Conservation (phyloP, 2,329 filamentous ascomycete species). For the Xenosphaeropsis pyriputrescens region DNA sequence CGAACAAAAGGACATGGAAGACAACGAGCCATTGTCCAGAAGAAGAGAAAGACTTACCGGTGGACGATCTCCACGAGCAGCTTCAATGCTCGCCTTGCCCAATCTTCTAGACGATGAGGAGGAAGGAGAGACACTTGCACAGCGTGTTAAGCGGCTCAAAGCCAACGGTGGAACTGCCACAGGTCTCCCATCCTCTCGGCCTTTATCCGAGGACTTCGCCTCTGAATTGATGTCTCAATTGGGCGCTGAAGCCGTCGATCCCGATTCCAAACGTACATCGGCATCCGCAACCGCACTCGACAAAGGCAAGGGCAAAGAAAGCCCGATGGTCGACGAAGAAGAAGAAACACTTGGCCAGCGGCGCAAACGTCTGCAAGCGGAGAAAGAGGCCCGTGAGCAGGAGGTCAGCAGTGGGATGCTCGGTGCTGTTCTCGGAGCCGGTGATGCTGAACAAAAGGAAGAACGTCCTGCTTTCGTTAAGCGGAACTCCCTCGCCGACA, state of each 20-base stretch:
- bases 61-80: constrained; percentile 7
- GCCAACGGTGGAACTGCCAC: constrained; percentile 26
- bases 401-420: constrained; percentile 28
- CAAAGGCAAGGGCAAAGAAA: constrained; percentile 17
- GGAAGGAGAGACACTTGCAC: constrained; percentile 52
- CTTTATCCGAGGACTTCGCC: constrained; percentile 52
- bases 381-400: constrained; percentile 46
- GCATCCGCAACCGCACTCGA: constrained; percentile 5
- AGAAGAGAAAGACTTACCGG: constrained; percentile 16
- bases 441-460: constrained; percentile 1
- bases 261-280: constrained; percentile 17
- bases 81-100: constrained; percentile 15
- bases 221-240: constrained; percentile 54
- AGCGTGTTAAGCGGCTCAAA: constrained; percentile 50
- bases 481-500: constrained; percentile 24
- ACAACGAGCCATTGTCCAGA: constrained; percentile 57
- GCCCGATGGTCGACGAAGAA: constrained; percentile 27
- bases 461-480: constrained; percentile 15
- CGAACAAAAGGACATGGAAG: constrained; percentile 73
- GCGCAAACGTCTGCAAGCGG: constrained; percentile 56
- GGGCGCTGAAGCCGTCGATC: constrained; percentile 28
- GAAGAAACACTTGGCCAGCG: constrained; percentile 72
- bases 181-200: constrained; percentile 20
- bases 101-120: constrained; percentile 12
- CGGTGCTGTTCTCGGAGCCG: background rate